Percentiles rank a stretch among this genome's conserved stretches.
These are phyloP conservation scores for Aspergillus japonicus DNA, from an alignment of 2,329 filamentous ascomycete species.

Conservation along the genomic window DNA sequence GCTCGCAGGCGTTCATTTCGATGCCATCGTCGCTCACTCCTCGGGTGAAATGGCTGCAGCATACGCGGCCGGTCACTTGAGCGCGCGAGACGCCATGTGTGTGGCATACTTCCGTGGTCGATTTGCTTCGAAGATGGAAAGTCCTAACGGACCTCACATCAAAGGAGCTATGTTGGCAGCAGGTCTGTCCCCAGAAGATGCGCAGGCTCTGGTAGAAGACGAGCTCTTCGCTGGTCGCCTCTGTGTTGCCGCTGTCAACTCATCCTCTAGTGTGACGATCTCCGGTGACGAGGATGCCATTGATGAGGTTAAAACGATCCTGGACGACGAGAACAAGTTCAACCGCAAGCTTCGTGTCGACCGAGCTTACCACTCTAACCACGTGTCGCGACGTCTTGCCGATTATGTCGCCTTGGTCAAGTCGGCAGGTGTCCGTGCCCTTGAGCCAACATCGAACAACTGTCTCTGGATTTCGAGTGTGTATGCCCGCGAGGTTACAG, in stretches of 20 bases:
- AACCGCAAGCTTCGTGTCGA: conserved; percentile 2
- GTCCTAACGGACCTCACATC: neutral
- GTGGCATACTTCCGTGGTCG: conserved; percentile 50
- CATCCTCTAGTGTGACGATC: conserved; percentile 2
- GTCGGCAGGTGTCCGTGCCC: no score
- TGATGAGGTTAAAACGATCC: neutral
- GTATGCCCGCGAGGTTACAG: neutral
- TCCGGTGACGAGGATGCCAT: conserved; percentile 10
- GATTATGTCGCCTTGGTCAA: neutral
- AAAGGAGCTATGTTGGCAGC: conserved; percentile 36
- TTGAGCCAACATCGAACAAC: no score
- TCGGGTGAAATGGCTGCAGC: conserved; percentile 54
- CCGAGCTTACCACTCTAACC: conserved; percentile 15
- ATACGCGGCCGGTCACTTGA: conserved; percentile 48
- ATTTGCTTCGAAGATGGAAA: conserved; percentile 6
- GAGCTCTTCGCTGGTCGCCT: no score
- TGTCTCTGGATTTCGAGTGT: conserved; percentile 20
- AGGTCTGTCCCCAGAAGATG: conserved; percentile 27
- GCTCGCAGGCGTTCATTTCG: conserved; percentile 34
- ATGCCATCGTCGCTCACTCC: conserved; percentile 49
- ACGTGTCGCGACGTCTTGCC: neutral
- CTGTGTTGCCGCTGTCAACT: neutral
- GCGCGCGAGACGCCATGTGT: conserved; percentile 41
- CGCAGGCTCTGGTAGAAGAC: conserved; percentile 11
- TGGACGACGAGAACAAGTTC: neutral